These are phyloP conservation scores for Cenchrus fungigraminus DNA, from an alignment of 176 grass and related monocot genomes.

Conservation along the genomic window DNA sequence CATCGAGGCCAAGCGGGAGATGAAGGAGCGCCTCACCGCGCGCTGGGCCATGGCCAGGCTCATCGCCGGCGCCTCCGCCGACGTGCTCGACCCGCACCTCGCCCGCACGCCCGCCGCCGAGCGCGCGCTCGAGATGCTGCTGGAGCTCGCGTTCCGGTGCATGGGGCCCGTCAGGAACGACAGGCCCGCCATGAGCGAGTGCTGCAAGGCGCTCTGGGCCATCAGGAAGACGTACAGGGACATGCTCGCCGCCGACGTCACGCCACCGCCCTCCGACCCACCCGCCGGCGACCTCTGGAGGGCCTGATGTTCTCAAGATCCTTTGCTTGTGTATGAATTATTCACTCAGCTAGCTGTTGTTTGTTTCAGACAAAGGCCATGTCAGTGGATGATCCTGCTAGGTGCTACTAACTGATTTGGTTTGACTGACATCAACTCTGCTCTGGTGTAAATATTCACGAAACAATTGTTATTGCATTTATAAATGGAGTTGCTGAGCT, in stretches of 20 bases:
- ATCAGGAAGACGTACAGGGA: constrained; percentile 80
- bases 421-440: too few relatives aligned
- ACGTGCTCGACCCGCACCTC: constrained; percentile 72
- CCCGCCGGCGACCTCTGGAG: too few relatives aligned
- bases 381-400: too few relatives aligned
- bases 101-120: constrained; percentile 26
- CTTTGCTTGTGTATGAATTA: too few relatives aligned
- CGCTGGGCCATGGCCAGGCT: constrained; percentile 73
- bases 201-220: constrained; percentile 71
- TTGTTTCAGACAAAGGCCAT: too few relatives aligned
- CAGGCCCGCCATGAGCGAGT: constrained; percentile 72
- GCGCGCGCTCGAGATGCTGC: constrained; percentile 56
- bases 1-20: constrained; percentile 70
- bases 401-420: too few relatives aligned
- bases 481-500: too few relatives aligned
- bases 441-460: too few relatives aligned
- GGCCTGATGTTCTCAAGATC: too few relatives aligned
- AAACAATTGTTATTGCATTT: too few relatives aligned
- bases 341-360: too few relatives aligned
- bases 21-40: constrained; percentile 67
- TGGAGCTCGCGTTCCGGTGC: constrained; percentile 78
- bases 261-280: not conserved
- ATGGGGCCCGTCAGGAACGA: constrained; percentile 51
- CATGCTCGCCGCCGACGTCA: constrained; percentile 7
- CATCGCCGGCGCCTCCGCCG: constrained; percentile 44